phyloP scores from a whole-genome alignment of 2,329 filamentous ascomycete species.

The Blastomyces parvus region DNA sequence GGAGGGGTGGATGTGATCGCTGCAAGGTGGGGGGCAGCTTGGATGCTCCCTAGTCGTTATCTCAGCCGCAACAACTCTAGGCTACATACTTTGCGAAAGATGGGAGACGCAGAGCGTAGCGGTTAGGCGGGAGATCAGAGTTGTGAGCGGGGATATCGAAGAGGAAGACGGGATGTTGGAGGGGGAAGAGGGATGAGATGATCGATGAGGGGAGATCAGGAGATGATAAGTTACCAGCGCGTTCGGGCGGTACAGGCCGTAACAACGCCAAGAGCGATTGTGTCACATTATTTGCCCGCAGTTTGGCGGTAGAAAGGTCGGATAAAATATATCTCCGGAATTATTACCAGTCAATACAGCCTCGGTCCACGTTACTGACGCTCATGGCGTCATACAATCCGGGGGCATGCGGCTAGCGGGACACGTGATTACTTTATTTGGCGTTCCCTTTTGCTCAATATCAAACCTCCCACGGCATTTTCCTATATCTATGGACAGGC shows the following conservation, averaged over 20 bases:
- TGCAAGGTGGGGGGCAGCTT: not conserved
- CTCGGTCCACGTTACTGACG: not conserved
- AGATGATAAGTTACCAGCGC: not conserved
- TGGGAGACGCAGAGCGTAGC: not conserved
- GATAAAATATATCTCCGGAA: not conserved
- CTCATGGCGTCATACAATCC: not conserved
- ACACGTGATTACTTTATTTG: not conserved
- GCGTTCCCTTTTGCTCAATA: too few species aligned
- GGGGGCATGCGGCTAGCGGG: not conserved
- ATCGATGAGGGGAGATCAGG: not conserved
- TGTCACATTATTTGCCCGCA: not conserved
- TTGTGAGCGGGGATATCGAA: not conserved
- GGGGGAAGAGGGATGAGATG: not conserved
- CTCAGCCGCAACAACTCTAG: not conserved
- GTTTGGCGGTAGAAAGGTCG: not conserved
- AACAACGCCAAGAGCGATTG: not conserved
- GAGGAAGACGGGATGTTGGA: not conserved
- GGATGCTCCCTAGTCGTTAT: not conserved
- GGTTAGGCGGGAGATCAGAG: not conserved
- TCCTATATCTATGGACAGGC: not conserved
- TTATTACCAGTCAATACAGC: not conserved
- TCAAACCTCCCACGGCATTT: too few species aligned
- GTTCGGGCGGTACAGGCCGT: too few species aligned
- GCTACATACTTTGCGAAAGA: conserved; percentile 3
- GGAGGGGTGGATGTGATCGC: not conserved